Conservation (phyloP, 116 monocot species). For the Dioscorea cayenensis region DNA sequence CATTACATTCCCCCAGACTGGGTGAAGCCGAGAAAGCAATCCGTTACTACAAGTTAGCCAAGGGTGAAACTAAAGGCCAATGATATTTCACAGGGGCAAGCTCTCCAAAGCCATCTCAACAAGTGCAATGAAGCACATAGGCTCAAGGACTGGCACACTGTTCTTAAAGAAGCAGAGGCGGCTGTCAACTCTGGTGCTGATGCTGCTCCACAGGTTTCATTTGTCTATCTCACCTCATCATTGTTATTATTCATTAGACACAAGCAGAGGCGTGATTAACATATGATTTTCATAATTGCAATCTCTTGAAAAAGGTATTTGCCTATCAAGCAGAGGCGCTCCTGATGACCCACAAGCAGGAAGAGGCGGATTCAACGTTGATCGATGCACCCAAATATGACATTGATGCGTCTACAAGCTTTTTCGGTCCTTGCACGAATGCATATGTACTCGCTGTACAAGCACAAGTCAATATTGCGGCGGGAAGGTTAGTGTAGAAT, state of each 20-base stretch:
- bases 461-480: slow-evolving; percentile 44
- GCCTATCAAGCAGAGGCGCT: slow-evolving; percentile 51
- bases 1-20: slow-evolving; percentile 16
- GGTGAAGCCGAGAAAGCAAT: slow-evolving; percentile 47
- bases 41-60: slow-evolving; percentile 36
- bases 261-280: too few relatives aligned
- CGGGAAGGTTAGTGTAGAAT: slow-evolving; percentile 23
- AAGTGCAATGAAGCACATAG: slow-evolving; percentile 43
- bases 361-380: slow-evolving; percentile 39
- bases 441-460: slow-evolving; percentile 26
- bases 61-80: slow-evolving; percentile 21
- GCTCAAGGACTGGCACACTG: slow-evolving; percentile 24
- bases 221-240: too few relatives aligned
- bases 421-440: slow-evolving; percentile 35
- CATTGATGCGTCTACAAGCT: slow-evolving; percentile 28
- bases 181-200: slow-evolving; percentile 45
- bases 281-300: too few relatives aligned
- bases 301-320: slow-evolving; percentile 8
- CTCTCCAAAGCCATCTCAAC: slow-evolving; percentile 20
- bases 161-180: slow-evolving; percentile 35
- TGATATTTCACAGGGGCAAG: slow-evolving; percentile 17
- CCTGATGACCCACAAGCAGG: slow-evolving; percentile 35
- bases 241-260: too few relatives aligned
- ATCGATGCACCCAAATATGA: slow-evolving; percentile 36
- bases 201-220: slow-evolving; percentile 34